Evolutionary conservation across 192 early-diverging fungal species (phyloP).

Genomic region (Coemansia brasiliensis): DNA sequence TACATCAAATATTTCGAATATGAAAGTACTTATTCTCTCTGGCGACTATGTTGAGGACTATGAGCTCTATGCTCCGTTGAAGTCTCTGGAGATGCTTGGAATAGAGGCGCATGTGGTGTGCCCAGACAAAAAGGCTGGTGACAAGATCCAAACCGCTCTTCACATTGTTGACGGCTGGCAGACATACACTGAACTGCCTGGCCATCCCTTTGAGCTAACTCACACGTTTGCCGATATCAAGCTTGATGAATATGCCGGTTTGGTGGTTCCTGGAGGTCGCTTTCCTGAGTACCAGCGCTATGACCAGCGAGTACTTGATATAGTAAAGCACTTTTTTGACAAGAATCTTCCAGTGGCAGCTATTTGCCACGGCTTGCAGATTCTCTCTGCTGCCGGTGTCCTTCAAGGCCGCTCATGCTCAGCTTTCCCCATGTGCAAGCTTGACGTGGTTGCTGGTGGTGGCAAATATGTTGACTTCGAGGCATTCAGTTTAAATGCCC

Average conservation of each 20-base stretch:
- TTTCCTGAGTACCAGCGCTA: slow-evolving; percentile 60
- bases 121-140: slow-evolving; percentile 57
- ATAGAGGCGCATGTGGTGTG: slow-evolving; percentile 57
- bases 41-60: slow-evolving; percentile 57
- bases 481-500: slow-evolving; percentile 29
- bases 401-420: slow-evolving; percentile 46
- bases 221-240: slow-evolving; percentile 49
- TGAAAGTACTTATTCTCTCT: slow-evolving; percentile 36
- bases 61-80: slow-evolving; percentile 58
- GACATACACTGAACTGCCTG: slow-evolving; percentile 56
- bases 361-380: slow-evolving; percentile 59
- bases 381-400: slow-evolving; percentile 47
- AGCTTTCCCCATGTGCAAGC: slow-evolving; percentile 40
- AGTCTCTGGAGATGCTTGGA: slow-evolving; percentile 54
- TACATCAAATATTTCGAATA: slow-evolving; percentile 3
- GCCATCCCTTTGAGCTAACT: slow-evolving; percentile 52
- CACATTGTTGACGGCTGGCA: slow-evolving; percentile 56
- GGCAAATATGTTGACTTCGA: slow-evolving; percentile 40
- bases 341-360: slow-evolving; percentile 56
- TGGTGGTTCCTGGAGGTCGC: slow-evolving; percentile 57
- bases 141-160: slow-evolving; percentile 50
- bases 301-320: slow-evolving; percentile 52
- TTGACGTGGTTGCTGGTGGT: slow-evolving; percentile 38
- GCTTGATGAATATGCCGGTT: slow-evolving; percentile 54
- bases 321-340: slow-evolving; percentile 53